Evolutionary conservation across 345 rosid species (phyloP).

Genomic region (Cochlearia excelsa): DNA sequence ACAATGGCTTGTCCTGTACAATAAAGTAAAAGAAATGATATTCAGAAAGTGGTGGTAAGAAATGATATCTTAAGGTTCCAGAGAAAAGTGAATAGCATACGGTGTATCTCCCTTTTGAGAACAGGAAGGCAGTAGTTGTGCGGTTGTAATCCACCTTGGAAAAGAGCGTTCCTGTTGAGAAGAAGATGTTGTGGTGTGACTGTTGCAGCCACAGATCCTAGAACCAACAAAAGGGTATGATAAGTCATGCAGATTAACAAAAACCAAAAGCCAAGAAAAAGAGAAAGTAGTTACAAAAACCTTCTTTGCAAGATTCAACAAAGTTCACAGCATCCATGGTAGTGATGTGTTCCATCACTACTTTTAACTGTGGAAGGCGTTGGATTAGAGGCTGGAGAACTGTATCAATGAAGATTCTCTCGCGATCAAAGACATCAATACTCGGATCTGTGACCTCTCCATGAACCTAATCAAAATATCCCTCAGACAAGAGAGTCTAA

Average conservation of each 20-base stretch:
- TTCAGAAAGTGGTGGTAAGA: conserved; percentile 7
- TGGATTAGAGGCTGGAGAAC: conserved; percentile 66
- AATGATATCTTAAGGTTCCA: background rate
- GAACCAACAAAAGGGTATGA: conserved; percentile 9
- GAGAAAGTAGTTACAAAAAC: conserved; percentile 34
- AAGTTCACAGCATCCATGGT: conserved; percentile 80
- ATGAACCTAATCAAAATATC: conserved; percentile 60
- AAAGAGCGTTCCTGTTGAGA: conserved; percentile 83
- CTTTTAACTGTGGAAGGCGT: conserved; percentile 67
- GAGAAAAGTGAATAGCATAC: conserved; percentile 41
- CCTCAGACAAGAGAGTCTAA: conserved; percentile 1
- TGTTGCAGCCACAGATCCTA: conserved; percentile 81
- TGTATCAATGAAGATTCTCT: conserved; percentile 79
- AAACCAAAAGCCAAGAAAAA: conserved; percentile 3
- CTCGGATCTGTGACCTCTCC: conserved; percentile 90
- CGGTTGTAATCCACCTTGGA: conserved; percentile 93
- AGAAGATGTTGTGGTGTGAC: conserved; percentile 96
- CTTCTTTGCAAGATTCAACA: conserved; percentile 80
- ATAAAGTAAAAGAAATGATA: conserved; percentile 1
- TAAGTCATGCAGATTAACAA: conserved; percentile 1
- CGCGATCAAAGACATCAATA: conserved; percentile 88
- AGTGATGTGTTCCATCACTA: conserved; percentile 94
- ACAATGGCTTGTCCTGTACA: conserved; percentile 76
- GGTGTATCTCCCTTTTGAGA: conserved; percentile 85
- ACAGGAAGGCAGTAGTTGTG: conserved; percentile 94